phyloP scores from a whole-genome alignment of 1,284 basidiomycete species.

The Boletus sp. region DNA sequence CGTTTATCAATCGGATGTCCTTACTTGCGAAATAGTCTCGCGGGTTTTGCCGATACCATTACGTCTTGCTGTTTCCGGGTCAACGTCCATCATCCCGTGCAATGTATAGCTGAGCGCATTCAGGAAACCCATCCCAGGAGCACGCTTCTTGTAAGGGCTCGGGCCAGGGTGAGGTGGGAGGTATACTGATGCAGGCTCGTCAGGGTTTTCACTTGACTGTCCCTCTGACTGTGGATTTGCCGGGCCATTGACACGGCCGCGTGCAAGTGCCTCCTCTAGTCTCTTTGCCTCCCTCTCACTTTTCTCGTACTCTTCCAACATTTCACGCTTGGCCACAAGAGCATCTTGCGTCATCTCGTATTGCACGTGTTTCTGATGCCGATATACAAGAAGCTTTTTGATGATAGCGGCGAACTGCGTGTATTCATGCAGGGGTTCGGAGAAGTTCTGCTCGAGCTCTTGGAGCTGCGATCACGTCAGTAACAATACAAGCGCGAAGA shows the following conservation, averaged over 20 bases:
- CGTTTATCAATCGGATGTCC: conserved; percentile 22
- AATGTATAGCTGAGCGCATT: conserved; percentile 93
- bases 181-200: conserved; percentile 41
- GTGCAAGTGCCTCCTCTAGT: conserved; percentile 80
- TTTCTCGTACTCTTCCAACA: conserved; percentile 87
- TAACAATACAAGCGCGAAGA: conserved; percentile 9
- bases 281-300: conserved; percentile 89
- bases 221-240: conserved; percentile 29
- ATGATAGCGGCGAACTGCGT: conserved; percentile 93
- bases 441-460: conserved; percentile 89
- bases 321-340: conserved; percentile 82
- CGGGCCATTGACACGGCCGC: conserved; percentile 42
- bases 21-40: conserved; percentile 89
- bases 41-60: conserved; percentile 92
- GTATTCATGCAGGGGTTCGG: conserved; percentile 95
- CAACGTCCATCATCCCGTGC: conserved; percentile 97
- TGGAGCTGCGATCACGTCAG: conserved; percentile 58
- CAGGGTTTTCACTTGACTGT: conserved; percentile 34
- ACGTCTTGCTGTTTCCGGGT: conserved; percentile 92
- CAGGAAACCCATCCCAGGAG: conserved; percentile 82
- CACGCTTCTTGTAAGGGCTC: conserved; percentile 55
- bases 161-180: conserved; percentile 74
- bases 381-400: conserved; percentile 88
- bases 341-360: conserved; percentile 95
- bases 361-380: conserved; percentile 98